Base-by-base conservation (phyloP, 2,329 filamentous ascomycete genomes). In the Fusarium floridanum region DNA sequence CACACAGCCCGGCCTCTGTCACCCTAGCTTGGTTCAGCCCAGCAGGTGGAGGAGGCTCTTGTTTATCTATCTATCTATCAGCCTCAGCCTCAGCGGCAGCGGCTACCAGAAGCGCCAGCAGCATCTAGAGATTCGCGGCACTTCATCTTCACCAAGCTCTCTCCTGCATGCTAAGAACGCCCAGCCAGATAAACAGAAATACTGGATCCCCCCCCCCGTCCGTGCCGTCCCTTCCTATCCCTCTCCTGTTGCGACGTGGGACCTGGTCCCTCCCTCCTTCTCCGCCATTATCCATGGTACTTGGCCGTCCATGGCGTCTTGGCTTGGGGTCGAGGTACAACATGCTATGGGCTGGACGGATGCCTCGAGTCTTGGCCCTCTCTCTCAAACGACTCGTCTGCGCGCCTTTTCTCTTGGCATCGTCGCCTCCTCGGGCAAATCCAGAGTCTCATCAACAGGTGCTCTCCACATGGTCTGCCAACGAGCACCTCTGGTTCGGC, bases 361-460 rank as follows among this genome's bases (percentile, higher is more conserved):
- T 70, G 45, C 61, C 70, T 75, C 53, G 61, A 71, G 48, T 70
- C 70, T 76, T 74, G 72, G 72, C 73, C 55, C 27, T 65, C 61
- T 39, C 50, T 41, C 32, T 72, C 61, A 45, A 73, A 59, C 63
- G 36, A 64, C 71, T 74, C 61, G 66, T 43, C 66, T 65, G 45
- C 64, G 62, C 64, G 66, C 66, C 41, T 59, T 61, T 57, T 39
- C n/a, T 65, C 74, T 73, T 76, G 72, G 72, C 74, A 76, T 75
- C 72, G 39, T 64, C 56, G 65, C 65, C 72, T 71, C 72, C 59
- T 75, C 70, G 74, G 69, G 57, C 74, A 75, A 76, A 77, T 64
- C 43, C 67, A n/a, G 48, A 45, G 32, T 24, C 67, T 64, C 37
- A 69, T 68, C 69, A 75, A 67, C 55, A 41, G 65, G 41, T 50